Evolutionary conservation across 495 filamentous ascomycete species (phyloP), one percentile per base, ranked within the genome.

Genomic region (Lophium mytilinum): DNA sequence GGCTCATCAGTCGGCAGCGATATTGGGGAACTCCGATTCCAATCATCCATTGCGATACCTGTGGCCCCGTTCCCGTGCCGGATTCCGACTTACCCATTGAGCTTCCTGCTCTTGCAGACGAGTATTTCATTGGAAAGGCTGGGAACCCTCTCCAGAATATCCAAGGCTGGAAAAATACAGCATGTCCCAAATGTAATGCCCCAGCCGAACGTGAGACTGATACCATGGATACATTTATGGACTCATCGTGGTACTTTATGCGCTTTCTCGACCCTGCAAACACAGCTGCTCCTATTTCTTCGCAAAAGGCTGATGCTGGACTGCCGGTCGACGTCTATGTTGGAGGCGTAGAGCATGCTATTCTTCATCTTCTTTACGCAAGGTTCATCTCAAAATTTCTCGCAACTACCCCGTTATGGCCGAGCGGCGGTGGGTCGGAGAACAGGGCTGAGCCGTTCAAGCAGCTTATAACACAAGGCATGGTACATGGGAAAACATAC

Each of bases 191-290:
- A 34, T 95, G 90, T 59, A 72, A 75, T 9, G 76, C 78, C 4
- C 70, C 78, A 4, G 90, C 89, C 8, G 85, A 81, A 65, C 82
- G 90, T 34, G 90, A 95, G 64, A 95, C 90, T 1, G 90, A 95
- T 66, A 95, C 90, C 0, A 94, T 95, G 90, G 90, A 95, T 68
- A 95, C 90, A 0, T 95, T 95, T 69, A 88, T 95, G 37, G 90
- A 95, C 69, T 92, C 88, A 0, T 92, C 88, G 43, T 95, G 90
- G 90, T 95, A 95, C 67, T 94, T 81, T 61, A 80, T 91, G 75
- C 81, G 89, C 0, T 95, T 87, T 65, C 68, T 84, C 37, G 87
- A 92, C 59, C 69, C 85, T 1, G 71, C 82, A 2, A 90, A 92
- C 63, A 65, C 75, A 37, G 67, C 77, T 11, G 67, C 67, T 11